Evolutionary conservation across 2,329 filamentous ascomycete genomes (phyloP).

Genomic region (Beauveria bassiana): DNA sequence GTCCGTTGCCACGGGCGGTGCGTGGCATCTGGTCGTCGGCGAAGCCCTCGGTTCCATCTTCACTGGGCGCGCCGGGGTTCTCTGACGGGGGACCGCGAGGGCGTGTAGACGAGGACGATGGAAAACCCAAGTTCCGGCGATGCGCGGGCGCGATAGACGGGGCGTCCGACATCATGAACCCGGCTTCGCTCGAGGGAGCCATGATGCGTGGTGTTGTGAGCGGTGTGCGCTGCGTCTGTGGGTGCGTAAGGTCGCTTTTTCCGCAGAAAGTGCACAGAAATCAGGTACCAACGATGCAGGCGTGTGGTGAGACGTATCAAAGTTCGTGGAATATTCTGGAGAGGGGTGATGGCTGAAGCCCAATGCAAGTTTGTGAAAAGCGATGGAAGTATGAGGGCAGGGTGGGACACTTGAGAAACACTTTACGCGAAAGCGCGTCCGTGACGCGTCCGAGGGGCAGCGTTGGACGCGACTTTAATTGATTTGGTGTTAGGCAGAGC

Average conservation of each 20-base stretch:
- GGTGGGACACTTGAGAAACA: conserved; percentile 7
- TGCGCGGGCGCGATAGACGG: conserved; percentile 31
- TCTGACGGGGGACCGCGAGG: conserved; percentile 56
- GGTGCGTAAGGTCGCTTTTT: not conserved
- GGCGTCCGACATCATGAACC: conserved; percentile 50
- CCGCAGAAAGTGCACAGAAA: not conserved
- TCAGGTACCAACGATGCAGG: not conserved
- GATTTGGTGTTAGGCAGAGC: not conserved
- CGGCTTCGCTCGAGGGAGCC: conserved; percentile 49
- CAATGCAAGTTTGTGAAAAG: not conserved
- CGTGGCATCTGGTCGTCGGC: conserved; percentile 56
- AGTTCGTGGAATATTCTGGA: not conserved
- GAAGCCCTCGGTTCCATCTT: conserved; percentile 55
- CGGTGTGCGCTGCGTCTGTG: conserved; percentile 1
- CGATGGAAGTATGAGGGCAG: not conserved
- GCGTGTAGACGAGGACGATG: conserved; percentile 44
- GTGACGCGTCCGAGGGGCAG: conserved; percentile 7
- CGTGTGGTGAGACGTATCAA: not conserved
- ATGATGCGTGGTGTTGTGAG: conserved; percentile 23
- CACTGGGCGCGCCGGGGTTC: conserved; percentile 50
- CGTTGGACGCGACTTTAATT: conserved; percentile 10
- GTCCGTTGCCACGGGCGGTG: conserved; percentile 39
- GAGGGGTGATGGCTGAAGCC: not conserved
- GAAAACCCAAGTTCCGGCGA: conserved; percentile 36
- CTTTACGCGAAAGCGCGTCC: conserved; percentile 9